phyloP scores from a whole-genome alignment of 148 eudicot genomes.

The Nepenthes gracilis region DNA sequence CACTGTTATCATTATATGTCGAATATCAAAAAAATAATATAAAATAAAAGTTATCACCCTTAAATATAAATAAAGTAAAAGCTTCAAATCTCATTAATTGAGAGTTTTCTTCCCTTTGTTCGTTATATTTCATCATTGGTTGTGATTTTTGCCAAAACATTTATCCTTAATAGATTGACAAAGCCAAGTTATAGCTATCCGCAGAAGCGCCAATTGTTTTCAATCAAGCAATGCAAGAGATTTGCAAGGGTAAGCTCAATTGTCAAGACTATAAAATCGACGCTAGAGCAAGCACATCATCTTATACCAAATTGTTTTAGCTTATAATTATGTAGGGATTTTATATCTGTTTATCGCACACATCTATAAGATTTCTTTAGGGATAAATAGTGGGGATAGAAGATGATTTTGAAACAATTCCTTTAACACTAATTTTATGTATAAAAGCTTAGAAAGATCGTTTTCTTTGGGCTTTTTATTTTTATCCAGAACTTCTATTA shows the following conservation, averaged over 20 bases:
- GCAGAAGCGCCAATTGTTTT: slow-evolving; percentile 27
- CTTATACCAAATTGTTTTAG: slow-evolving; percentile 43
- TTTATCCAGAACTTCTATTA: slow-evolving; percentile 7
- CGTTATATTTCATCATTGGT: too few species aligned
- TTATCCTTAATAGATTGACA: too few species aligned
- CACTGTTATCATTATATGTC: too few species aligned
- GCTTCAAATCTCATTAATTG: too few species aligned
- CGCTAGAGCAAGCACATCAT: slow-evolving; percentile 42
- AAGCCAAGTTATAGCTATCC: slow-evolving; percentile 1
- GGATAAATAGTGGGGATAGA: slow-evolving; percentile 21
- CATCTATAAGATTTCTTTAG: too few species aligned
- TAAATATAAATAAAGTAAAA: too few species aligned
- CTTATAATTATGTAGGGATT: slow-evolving; percentile 14
- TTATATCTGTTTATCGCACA: too few species aligned
- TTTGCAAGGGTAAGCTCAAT: too few species aligned
- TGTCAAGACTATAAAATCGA: slow-evolving; percentile 9
- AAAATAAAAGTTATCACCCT: too few species aligned
- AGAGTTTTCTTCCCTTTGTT: too few species aligned
- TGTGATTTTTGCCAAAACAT: too few species aligned
- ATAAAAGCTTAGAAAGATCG: slow-evolving; percentile 29
- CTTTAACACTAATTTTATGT: slow-evolving; percentile 28
- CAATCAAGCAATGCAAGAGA: not conserved
- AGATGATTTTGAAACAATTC: slow-evolving; percentile 51
- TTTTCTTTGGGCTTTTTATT: slow-evolving; percentile 26
- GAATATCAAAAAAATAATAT: too few species aligned